A percentile compares a stretch with the other conserved stretches of the same genome.
phyloP scores from a whole-genome alignment of 495 filamentous ascomycete genomes.

The Penicillium taxi region DNA sequence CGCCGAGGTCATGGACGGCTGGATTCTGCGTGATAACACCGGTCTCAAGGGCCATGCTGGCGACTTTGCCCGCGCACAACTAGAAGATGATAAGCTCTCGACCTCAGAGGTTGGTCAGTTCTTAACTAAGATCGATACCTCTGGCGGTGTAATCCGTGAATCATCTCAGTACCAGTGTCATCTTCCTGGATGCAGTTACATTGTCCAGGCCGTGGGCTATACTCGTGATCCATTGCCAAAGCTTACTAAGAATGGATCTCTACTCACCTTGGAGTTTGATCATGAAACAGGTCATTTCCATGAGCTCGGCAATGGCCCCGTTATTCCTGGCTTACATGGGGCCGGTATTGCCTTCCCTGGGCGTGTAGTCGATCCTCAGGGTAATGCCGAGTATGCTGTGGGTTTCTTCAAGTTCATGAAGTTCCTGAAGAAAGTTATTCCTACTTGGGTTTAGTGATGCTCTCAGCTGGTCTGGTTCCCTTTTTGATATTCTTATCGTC shows the following conservation, averaged over 20 bases:
- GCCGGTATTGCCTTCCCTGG: slow-evolving; percentile 57
- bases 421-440: slow-evolving; percentile 46
- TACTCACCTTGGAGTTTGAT: slow-evolving; percentile 40
- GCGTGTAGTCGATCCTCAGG: slow-evolving; percentile 49
- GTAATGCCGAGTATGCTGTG: slow-evolving; percentile 54
- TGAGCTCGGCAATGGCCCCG: slow-evolving; percentile 21
- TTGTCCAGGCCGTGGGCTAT: slow-evolving; percentile 52
- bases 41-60: slow-evolving; percentile 54
- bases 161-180: slow-evolving; percentile 33
- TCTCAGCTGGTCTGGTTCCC: too few species aligned
- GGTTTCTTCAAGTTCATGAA: slow-evolving; percentile 60
- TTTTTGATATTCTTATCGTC: not conserved
- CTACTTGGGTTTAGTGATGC: too few species aligned
- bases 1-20: slow-evolving; percentile 52
- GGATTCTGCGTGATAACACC: slow-evolving; percentile 57
- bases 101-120: slow-evolving; percentile 42
- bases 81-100: slow-evolving; percentile 43
- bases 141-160: slow-evolving; percentile 31
- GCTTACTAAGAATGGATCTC: slow-evolving; percentile 23
- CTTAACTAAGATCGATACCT: slow-evolving; percentile 43
- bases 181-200: slow-evolving; percentile 40
- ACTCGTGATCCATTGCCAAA: slow-evolving; percentile 40
- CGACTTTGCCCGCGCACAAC: slow-evolving; percentile 47
- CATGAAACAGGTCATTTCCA: slow-evolving; percentile 42
- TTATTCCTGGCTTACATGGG: slow-evolving; percentile 45